Evolutionary conservation across 2,329 filamentous ascomycete species (phyloP).

Genomic region (Didymella arachidicola): DNA sequence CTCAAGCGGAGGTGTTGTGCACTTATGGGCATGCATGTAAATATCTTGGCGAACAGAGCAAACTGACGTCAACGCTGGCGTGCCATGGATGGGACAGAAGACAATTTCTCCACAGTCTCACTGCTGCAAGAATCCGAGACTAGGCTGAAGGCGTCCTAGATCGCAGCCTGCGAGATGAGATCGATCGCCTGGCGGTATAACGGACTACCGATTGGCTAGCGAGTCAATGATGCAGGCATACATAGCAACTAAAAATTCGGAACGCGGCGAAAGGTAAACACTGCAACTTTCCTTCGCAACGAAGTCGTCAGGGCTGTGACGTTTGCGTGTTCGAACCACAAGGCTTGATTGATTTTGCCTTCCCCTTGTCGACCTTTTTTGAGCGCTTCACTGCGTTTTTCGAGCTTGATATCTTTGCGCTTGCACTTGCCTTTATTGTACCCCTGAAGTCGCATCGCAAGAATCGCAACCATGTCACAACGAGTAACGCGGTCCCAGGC

Average conservation of each 20-base stretch:
- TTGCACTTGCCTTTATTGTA: neutral
- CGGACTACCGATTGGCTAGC: constrained; percentile 19
- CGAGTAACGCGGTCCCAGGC: constrained; percentile 58
- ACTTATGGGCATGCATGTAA: too few relatives aligned
- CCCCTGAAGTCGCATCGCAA: constrained; percentile 15
- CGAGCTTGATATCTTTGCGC: neutral
- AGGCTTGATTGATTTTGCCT: constrained; percentile 3
- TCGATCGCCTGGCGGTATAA: constrained; percentile 8
- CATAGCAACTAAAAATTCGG: constrained; percentile 25
- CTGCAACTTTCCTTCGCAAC: constrained; percentile 8
- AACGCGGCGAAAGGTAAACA: constrained; percentile 23
- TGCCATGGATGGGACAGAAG: neutral
- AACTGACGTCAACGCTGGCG: neutral
- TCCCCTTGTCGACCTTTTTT: neutral
- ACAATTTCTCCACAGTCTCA: neutral
- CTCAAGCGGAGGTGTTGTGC: too few relatives aligned
- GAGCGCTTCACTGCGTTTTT: constrained; percentile 6
- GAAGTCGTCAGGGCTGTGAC: constrained; percentile 4
- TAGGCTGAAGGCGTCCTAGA: constrained; percentile 8
- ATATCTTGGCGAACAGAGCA: neutral
- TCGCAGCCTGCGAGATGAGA: constrained; percentile 2
- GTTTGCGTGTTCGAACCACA: neutral
- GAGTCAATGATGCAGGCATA: constrained; percentile 10
- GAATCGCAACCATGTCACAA: constrained; percentile 43
- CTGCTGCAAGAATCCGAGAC: neutral